Evolutionary conservation across 1,284 basidiomycete species (phyloP).

Genomic region (Austroboletus olivaceoglutinosus): DNA sequence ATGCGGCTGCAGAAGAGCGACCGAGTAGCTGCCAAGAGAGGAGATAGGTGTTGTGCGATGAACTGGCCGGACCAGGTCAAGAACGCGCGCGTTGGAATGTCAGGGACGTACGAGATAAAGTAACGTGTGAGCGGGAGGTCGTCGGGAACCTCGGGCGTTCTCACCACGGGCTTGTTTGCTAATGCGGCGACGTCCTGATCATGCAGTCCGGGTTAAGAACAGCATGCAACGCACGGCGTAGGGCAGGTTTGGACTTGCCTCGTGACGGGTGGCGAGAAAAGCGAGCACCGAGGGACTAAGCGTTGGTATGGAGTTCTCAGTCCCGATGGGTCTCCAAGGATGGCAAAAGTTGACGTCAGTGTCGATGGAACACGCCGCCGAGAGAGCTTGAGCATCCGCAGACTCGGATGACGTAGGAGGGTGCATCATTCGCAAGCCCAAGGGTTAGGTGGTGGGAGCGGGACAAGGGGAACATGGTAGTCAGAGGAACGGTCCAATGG

Average conservation of each 20-base stretch:
- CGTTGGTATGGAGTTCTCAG: neutral
- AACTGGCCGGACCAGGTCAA: slow-evolving; percentile 32
- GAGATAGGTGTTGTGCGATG: slow-evolving; percentile 68
- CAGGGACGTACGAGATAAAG: slow-evolving; percentile 51
- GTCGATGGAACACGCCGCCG: slow-evolving; percentile 9
- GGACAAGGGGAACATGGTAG: too few relatives aligned
- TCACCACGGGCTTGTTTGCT: slow-evolving; percentile 37
- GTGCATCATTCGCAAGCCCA: too few relatives aligned
- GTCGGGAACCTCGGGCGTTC: slow-evolving; percentile 39
- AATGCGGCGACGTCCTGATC: slow-evolving; percentile 38
- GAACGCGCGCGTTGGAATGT: neutral
- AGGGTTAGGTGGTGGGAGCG: too few relatives aligned
- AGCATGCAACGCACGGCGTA: neutral
- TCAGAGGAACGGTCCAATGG: too few relatives aligned
- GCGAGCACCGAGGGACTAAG: slow-evolving; percentile 23
- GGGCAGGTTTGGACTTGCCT: slow-evolving; percentile 9
- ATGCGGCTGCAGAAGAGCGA: slow-evolving; percentile 51
- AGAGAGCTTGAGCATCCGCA: neutral
- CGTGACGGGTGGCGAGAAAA: slow-evolving; percentile 19
- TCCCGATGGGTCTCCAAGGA: slow-evolving; percentile 2
- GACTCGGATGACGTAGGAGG: neutral
- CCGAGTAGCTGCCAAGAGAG: slow-evolving; percentile 60
- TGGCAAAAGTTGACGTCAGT: slow-evolving; percentile 17
- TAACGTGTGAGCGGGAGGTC: slow-evolving; percentile 50
- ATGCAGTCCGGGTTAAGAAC: neutral